These are phyloP conservation scores for Diaporthe destruens DNA, from an alignment of 2,329 filamentous ascomycete species.

Conservation along the genomic window DNA sequence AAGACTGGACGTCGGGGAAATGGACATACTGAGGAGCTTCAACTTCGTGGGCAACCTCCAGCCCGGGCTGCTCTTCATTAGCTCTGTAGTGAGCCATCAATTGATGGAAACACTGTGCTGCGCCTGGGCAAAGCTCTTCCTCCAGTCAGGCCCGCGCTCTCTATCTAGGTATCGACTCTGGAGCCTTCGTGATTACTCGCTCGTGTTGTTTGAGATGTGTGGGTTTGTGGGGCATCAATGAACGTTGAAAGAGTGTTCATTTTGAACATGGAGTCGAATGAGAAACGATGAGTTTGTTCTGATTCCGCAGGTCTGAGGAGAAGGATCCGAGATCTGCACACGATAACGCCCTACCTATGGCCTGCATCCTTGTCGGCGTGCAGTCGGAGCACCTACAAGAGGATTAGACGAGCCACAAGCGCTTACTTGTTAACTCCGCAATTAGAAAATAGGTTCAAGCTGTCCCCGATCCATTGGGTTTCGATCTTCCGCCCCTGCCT, in stretches of 20 bases:
- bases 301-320: background rate
- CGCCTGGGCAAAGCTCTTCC: slow-evolving; percentile 1
- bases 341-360: background rate
- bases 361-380: slow-evolving; percentile 2
- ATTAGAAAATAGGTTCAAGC: slow-evolving; percentile 19
- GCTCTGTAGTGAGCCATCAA: slow-evolving; percentile 5
- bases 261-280: background rate
- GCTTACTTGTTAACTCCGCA: slow-evolving; percentile 12
- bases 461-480: slow-evolving; percentile 7
- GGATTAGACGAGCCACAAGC: slow-evolving; percentile 26
- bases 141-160: background rate
- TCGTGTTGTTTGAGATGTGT: background rate
- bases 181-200: background rate
- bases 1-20: background rate
- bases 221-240: background rate
- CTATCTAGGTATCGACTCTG: background rate
- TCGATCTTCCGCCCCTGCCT: background rate
- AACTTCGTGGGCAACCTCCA: slow-evolving; percentile 15
- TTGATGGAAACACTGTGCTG: background rate
- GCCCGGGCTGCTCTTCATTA: slow-evolving; percentile 25
- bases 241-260: background rate
- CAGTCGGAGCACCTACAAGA: background rate
- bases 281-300: background rate
- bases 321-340: slow-evolving; percentile 33
- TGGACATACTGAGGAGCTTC: slow-evolving; percentile 26